Percentiles rank a stretch among this genome's conserved stretches.
These are phyloP conservation scores for Pezicula neosporulosa DNA, from an alignment of 2,329 filamentous ascomycete species.

Conservation along the genomic window DNA sequence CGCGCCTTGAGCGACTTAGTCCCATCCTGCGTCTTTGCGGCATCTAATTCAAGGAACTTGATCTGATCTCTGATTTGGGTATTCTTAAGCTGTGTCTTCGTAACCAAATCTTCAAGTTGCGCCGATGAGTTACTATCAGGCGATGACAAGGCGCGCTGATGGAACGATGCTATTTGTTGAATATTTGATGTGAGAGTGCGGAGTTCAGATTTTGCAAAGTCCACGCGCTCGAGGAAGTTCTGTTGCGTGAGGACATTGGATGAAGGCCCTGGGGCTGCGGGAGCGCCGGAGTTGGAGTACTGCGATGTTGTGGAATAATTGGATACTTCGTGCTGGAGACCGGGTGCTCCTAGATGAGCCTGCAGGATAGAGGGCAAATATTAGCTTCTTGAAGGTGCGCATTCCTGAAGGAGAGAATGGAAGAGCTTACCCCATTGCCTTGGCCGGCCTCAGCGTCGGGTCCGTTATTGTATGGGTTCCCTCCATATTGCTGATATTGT, in stretches of 20 bases:
- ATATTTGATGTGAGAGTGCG: conserved; percentile 63
- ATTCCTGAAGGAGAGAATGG: not conserved
- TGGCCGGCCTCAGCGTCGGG: conserved; percentile 35
- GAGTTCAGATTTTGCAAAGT: conserved; percentile 65
- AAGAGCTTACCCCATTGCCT: conserved; percentile 21
- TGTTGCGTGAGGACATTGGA: conserved; percentile 51
- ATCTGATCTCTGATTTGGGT: conserved; percentile 77
- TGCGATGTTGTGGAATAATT: conserved; percentile 22
- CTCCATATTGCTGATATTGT: conserved; percentile 50
- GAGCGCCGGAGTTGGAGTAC: conserved; percentile 21
- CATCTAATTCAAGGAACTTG: conserved; percentile 70
- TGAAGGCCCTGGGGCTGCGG: conserved; percentile 16
- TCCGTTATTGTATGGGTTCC: conserved; percentile 60
- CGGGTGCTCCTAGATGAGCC: conserved; percentile 14
- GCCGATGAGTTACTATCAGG: conserved; percentile 51
- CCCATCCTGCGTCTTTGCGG: conserved; percentile 56
- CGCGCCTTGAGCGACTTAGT: conserved; percentile 64
- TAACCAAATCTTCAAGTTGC: conserved; percentile 59
- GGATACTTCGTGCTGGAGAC: conserved; percentile 22
- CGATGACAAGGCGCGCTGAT: conserved; percentile 68
- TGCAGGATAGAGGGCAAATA: not conserved
- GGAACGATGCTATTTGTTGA: conserved; percentile 62
- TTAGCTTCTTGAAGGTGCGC: not conserved
- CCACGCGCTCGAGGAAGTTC: conserved; percentile 67
- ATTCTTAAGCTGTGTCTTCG: conserved; percentile 69